Conservation (phyloP, 495 filamentous ascomycete genomes). For the Tirmania nivea region DNA sequence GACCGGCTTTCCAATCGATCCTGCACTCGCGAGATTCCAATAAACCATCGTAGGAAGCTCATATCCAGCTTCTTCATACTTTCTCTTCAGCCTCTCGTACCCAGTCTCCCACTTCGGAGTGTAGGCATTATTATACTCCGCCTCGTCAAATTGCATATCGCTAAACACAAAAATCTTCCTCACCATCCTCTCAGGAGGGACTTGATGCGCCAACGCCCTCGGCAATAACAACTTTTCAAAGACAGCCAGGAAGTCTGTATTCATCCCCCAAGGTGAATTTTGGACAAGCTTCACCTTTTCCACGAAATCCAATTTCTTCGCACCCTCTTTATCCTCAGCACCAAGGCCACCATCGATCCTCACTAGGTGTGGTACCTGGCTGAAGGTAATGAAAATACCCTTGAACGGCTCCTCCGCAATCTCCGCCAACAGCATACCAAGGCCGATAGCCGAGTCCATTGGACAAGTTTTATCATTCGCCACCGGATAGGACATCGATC, state of each 20-base stretch:
- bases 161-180: slow-evolving; percentile 29
- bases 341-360: slow-evolving; percentile 7
- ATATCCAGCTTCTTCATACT: slow-evolving; percentile 24
- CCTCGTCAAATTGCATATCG: slow-evolving; percentile 29
- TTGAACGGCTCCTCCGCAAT: slow-evolving; percentile 25
- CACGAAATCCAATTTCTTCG: slow-evolving; percentile 10
- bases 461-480: slow-evolving; percentile 25
- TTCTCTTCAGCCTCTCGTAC: slow-evolving; percentile 23
- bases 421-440: slow-evolving; percentile 27
- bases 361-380: slow-evolving; percentile 15
- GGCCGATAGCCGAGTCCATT: slow-evolving; percentile 26
- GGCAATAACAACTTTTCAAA: slow-evolving; percentile 26
- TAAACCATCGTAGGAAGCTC: slow-evolving; percentile 28
- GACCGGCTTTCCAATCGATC: slow-evolving; percentile 20
- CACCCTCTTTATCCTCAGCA: neutral
- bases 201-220: slow-evolving; percentile 22
- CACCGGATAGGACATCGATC: slow-evolving; percentile 20
- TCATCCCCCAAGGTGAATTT: slow-evolving; percentile 17
- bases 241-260: slow-evolving; percentile 27
- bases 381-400: slow-evolving; percentile 28
- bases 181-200: slow-evolving; percentile 27
- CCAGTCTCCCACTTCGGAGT: slow-evolving; percentile 17
- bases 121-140: neutral
- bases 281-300: slow-evolving; percentile 18
- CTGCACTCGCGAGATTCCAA: slow-evolving; percentile 27